Evolutionary conservation across 1,284 basidiomycete genomes (phyloP).

Genomic region (Phylloboletellus chloephorus): DNA sequence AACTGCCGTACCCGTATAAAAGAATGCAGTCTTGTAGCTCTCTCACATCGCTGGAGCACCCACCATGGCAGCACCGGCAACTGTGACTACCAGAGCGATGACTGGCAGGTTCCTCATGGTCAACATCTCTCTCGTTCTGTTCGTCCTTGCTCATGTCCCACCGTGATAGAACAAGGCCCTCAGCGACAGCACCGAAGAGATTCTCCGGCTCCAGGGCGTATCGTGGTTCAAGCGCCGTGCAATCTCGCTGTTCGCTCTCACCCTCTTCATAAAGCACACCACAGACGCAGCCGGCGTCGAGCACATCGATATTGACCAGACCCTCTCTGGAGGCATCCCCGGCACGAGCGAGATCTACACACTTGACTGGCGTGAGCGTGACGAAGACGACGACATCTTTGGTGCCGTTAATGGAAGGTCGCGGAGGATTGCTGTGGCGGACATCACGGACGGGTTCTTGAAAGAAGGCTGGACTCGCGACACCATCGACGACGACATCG

Average conservation of each 20-base stretch:
- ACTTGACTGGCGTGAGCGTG: constrained; percentile 38
- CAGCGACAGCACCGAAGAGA: constrained; percentile 42
- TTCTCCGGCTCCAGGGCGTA: constrained; percentile 48
- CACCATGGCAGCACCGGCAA: constrained; percentile 45
- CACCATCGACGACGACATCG: constrained; percentile 45
- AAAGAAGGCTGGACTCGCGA: constrained; percentile 52
- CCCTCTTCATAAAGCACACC: constrained; percentile 40
- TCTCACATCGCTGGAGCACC: not conserved
- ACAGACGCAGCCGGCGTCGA: constrained; percentile 40
- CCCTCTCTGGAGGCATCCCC: constrained; percentile 40
- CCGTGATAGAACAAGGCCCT: constrained; percentile 32
- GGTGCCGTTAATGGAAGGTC: constrained; percentile 44
- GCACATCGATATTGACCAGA: constrained; percentile 43
- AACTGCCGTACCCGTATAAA: constrained; percentile 11
- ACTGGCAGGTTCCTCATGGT: constrained; percentile 42
- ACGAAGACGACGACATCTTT: constrained; percentile 39
- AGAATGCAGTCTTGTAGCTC: not conserved
- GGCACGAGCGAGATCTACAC: constrained; percentile 38
- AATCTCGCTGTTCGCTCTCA: constrained; percentile 38
- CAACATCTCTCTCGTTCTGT: constrained; percentile 2
- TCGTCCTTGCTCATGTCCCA: constrained; percentile 3
- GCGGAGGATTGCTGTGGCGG: constrained; percentile 42
- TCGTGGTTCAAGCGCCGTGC: constrained; percentile 44
- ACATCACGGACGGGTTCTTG: constrained; percentile 48
- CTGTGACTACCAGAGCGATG: constrained; percentile 42